phyloP scores from a whole-genome alignment of 108 stramenopile genomes.

The Heterococcus sp. region DNA sequence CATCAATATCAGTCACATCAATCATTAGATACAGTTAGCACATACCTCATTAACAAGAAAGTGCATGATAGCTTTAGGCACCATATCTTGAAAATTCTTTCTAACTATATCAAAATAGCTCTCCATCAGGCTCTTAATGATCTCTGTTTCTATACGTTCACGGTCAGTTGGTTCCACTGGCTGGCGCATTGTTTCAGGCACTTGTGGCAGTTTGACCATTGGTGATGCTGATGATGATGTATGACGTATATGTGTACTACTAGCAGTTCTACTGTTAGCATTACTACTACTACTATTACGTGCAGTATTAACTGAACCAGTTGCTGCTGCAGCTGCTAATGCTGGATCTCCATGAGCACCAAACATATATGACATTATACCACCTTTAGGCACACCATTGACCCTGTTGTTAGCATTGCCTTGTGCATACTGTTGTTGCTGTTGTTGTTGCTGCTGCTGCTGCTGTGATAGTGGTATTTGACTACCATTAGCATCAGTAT shows the following conservation, averaged over 20 bases:
- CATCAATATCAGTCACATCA: too few species aligned
- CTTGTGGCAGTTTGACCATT: constrained; percentile 85
- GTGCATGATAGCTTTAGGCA: constrained; percentile 98
- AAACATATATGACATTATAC: constrained; percentile 88
- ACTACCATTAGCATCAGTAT: too few species aligned
- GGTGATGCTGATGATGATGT: too few species aligned
- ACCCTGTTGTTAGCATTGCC: too few species aligned
- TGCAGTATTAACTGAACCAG: too few species aligned
- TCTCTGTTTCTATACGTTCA: constrained; percentile 83
- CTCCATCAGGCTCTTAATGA: constrained; percentile 87
- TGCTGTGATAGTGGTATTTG: too few species aligned
- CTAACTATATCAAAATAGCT: constrained; percentile 90
- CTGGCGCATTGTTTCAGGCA: constrained; percentile 85
- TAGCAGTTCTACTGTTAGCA: too few species aligned
- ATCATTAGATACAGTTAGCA: too few species aligned
- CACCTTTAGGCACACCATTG: too few species aligned
- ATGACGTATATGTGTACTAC: too few species aligned
- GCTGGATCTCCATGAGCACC: constrained; percentile 44
- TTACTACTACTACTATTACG: too few species aligned
- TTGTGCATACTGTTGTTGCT: too few species aligned
- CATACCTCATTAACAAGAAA: constrained; percentile 92
- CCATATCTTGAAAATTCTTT: constrained; percentile 93
- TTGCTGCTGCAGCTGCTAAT: not conserved
- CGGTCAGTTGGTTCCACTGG: constrained; percentile 78
- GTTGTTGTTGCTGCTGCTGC: not conserved